These are phyloP conservation scores for Gossypium lobatum DNA, from an alignment of 441 rosid species.

Conservation along the genomic window DNA sequence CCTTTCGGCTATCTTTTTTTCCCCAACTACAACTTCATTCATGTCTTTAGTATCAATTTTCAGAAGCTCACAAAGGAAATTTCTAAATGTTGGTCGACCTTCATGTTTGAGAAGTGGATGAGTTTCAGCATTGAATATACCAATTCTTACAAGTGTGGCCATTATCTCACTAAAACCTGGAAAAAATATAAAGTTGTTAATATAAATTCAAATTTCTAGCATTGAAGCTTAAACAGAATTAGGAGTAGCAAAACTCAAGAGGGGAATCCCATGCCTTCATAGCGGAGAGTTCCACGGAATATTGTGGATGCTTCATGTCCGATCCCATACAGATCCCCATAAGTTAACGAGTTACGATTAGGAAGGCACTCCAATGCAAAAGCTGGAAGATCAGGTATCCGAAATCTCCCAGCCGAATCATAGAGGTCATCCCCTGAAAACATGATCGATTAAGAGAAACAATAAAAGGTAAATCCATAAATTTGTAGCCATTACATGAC, in stretches of 20 bases:
- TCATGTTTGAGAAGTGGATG: constrained; percentile 39
- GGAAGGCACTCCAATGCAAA: constrained; percentile 93
- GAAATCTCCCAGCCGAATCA: constrained; percentile 58
- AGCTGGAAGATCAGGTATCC: constrained; percentile 81
- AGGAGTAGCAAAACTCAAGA: neutral
- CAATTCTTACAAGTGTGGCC: constrained; percentile 67
- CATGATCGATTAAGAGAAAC: constrained; percentile 15
- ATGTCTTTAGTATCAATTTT: constrained; percentile 24
- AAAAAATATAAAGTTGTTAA: constrained; percentile 1
- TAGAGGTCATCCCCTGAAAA: constrained; percentile 63
- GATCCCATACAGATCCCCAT: constrained; percentile 72
- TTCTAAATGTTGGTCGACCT: constrained; percentile 41
- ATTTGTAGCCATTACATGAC: neutral
- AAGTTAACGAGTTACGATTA: constrained; percentile 75
- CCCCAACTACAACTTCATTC: constrained; percentile 31
- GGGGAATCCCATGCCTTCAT: constrained; percentile 51
- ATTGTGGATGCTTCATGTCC: constrained; percentile 70
- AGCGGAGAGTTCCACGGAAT: constrained; percentile 92
- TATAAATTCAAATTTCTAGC: neutral
- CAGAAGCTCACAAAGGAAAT: constrained; percentile 54
- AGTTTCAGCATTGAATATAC: constrained; percentile 47
- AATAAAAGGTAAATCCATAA: neutral
- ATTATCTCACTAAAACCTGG: constrained; percentile 72
- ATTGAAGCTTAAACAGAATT: neutral
- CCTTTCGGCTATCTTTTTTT: constrained; percentile 51